Base-by-base conservation (phyloP, 2,329 filamentous ascomycete genomes). In the Rhynchosporium secalis region DNA sequence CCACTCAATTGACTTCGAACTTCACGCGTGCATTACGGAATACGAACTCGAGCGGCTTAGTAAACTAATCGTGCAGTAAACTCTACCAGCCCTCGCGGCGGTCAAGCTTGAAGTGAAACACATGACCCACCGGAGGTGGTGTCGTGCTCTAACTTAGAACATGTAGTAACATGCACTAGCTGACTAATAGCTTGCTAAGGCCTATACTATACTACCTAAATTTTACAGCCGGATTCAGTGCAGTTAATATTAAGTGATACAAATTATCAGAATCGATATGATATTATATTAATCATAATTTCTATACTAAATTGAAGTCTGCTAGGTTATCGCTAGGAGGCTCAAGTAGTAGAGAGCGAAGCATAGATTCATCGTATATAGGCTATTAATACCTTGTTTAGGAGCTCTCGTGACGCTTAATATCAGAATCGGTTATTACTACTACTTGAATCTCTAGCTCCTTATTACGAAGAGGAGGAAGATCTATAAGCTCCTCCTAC, bases 281-380 rank as follows among this genome's bases (percentile, higher is more conserved):
- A n/a, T n/a, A n/a, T n/a, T 46, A 46, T 2, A 15, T n/a, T 46
- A 8, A 26, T n/a, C 8, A 3, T 4, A 46, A n/a, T 46, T 46
- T 3, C 3, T 46, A 3, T 8, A 46, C 26, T 46, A 46, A n/a
- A 46, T 46, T 20, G 3, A 20, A 8, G n/a, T n/a, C 26, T 3
- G 43, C 43, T 46, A 46, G 13, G n/a, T 46, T 46, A 46, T 46
- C n/a, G n/a, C 43, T 46, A n/a, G n/a, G 43, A 10, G 43, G 43
- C 8, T 46, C 43, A 26, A 41, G 15, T 2, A 13, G 9, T 12
- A 9, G 3, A 12, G 7, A 41, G 8, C 3, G 10, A 41, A 13
- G 8, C 7, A n/a, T n/a, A n/a, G 38, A 13, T 9, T 26, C n/a
- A 12, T 10, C 43, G 13, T n/a, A 46, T 3, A 12, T 20, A 8